These are phyloP conservation scores for Anisodus acutangulus DNA, from an alignment of 257 asterid species.

Conservation along the genomic window DNA sequence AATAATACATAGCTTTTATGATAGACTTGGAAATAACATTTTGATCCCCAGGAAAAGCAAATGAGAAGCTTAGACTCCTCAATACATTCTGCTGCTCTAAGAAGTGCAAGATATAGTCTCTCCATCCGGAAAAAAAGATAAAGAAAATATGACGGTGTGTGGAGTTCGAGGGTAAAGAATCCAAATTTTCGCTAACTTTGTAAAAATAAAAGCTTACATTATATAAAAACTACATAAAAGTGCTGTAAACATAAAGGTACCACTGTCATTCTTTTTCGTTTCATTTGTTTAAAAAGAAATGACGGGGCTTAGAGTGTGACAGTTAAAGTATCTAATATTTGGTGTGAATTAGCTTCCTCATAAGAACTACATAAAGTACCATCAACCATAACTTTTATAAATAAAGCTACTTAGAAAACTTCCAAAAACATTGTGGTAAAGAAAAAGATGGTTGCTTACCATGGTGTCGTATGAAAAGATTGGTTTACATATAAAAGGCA, in stretches of 20 bases:
- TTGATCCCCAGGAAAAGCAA: neutral
- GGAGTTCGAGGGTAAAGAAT: neutral
- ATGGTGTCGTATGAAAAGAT: neutral
- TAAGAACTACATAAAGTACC: neutral
- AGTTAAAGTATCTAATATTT: constrained; percentile 13
- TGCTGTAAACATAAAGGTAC: neutral
- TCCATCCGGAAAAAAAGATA: neutral
- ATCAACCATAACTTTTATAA: neutral
- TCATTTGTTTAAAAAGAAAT: neutral
- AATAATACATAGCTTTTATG: neutral
- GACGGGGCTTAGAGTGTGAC: neutral
- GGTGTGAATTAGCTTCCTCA: neutral
- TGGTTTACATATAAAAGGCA: neutral
- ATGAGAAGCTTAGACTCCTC: constrained; percentile 13
- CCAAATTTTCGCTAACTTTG: neutral
- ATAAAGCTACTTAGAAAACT: neutral
- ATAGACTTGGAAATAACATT: neutral
- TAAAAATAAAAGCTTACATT: neutral
- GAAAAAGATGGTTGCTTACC: constrained; percentile 6
- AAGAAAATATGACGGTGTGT: neutral
- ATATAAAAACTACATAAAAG: neutral
- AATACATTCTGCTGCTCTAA: neutral
- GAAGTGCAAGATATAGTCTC: constrained; percentile 17
- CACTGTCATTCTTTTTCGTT: neutral
- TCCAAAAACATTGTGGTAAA: neutral